These are phyloP conservation scores for Sporodiniella umbellata DNA, from an alignment of 371 early-diverging fungal species.

Conservation along the genomic window DNA sequence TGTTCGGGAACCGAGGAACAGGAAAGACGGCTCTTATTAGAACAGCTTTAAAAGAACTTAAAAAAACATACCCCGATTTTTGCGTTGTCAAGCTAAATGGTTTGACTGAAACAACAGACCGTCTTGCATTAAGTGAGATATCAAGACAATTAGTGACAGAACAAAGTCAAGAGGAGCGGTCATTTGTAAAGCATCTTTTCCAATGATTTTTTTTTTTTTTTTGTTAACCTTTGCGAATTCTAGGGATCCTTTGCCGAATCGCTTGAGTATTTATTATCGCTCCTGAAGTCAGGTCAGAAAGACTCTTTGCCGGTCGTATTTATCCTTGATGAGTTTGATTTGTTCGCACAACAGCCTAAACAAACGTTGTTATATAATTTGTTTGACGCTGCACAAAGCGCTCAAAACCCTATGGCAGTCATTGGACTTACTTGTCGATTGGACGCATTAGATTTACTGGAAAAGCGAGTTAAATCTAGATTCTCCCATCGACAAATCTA, in stretches of 20 bases:
- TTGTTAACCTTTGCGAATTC: not conserved
- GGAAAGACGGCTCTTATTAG: conserved; percentile 61
- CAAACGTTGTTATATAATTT: conserved; percentile 90
- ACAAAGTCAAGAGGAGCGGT: conserved; percentile 14
- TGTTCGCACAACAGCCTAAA: conserved; percentile 85
- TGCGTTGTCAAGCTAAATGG: conserved; percentile 76
- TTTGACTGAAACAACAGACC: conserved; percentile 78
- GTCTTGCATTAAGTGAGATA: conserved; percentile 79
- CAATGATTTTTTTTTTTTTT: not conserved
- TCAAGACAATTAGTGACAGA: conserved; percentile 65
- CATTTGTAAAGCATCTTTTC: conserved; percentile 21
- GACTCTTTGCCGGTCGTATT: conserved; percentile 72
- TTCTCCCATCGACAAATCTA: conserved; percentile 88
- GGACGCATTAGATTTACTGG: conserved; percentile 79
- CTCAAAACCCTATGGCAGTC: conserved; percentile 81
- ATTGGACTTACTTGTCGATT: conserved; percentile 82
- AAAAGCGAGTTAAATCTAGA: conserved; percentile 93
- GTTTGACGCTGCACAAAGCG: conserved; percentile 86
- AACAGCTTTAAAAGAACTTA: conserved; percentile 37
- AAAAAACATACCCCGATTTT: conserved; percentile 44
- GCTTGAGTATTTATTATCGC: conserved; percentile 56
- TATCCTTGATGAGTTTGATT: conserved; percentile 87
- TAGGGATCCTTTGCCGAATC: conserved; percentile 68
- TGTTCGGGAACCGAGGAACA: conserved; percentile 73
- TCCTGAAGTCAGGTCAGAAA: conserved; percentile 57